phyloP scores from a whole-genome alignment of 1,139 yeast genomes.

The Geotrichum klebahnii region DNA sequence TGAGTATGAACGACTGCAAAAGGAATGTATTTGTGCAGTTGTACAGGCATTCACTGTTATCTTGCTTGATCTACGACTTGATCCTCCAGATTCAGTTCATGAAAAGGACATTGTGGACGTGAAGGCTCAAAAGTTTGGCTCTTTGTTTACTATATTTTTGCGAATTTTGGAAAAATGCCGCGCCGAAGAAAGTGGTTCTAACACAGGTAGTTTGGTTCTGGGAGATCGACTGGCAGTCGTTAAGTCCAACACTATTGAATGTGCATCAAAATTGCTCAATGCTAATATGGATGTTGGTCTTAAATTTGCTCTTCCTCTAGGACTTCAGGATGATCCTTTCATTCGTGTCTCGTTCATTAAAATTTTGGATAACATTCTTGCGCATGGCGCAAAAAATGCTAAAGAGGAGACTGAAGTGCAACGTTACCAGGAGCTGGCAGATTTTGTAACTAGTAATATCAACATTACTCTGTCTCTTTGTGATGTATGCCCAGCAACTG shows the following conservation, averaged over 20 bases:
- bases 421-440: slow-evolving; percentile 36
- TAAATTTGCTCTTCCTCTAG: slow-evolving; percentile 71
- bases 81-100: slow-evolving; percentile 35
- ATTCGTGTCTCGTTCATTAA: slow-evolving; percentile 70
- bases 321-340: slow-evolving; percentile 63
- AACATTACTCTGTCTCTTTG: slow-evolving; percentile 30
- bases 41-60: slow-evolving; percentile 29
- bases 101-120: slow-evolving; percentile 56
- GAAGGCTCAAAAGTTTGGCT: slow-evolving; percentile 63
- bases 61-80: slow-evolving; percentile 35
- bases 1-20: slow-evolving; percentile 29
- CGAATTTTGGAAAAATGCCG: slow-evolving; percentile 64
- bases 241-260: slow-evolving; percentile 62
- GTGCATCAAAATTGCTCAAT: slow-evolving; percentile 64
- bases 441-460: slow-evolving; percentile 26
- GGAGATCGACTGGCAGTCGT: slow-evolving; percentile 51
- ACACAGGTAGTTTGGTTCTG: slow-evolving; percentile 11
- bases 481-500: slow-evolving; percentile 55
- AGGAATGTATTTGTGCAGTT: slow-evolving; percentile 31
- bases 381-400: slow-evolving; percentile 40
- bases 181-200: slow-evolving; percentile 25
- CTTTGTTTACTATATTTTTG: slow-evolving; percentile 66
- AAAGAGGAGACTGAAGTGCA: slow-evolving; percentile 37
- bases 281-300: slow-evolving; percentile 76
- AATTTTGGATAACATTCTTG: slow-evolving; percentile 67